Percentiles rank a stretch among this genome's conserved stretches.
These are phyloP conservation scores for Zygoascus biomembranicola DNA, from an alignment of 805 yeast genomes.

Conservation along the genomic window DNA sequence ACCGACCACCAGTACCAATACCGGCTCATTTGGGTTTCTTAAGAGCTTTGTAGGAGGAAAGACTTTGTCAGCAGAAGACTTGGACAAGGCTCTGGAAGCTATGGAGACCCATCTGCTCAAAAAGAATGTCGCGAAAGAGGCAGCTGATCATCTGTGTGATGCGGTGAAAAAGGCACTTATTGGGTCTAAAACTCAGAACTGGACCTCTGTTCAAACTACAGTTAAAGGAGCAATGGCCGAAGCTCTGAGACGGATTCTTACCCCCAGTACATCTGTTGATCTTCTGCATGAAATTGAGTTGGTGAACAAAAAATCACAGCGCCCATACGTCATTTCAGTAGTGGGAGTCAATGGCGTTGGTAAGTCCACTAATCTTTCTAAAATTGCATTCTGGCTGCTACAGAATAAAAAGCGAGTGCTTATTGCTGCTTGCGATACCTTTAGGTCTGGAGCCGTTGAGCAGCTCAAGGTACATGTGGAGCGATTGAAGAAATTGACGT, in stretches of 20 bases:
- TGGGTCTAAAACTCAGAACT: conserved; percentile 63
- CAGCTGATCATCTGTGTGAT: conserved; percentile 62
- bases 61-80: conserved; percentile 52
- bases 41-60: conserved; percentile 61
- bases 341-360: conserved; percentile 99
- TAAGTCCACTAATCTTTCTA: conserved; percentile 89
- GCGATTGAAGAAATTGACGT: conserved; percentile 63
- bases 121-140: conserved; percentile 88
- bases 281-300: conserved; percentile 70
- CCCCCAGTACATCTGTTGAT: conserved; percentile 89
- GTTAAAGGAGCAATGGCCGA: conserved; percentile 55
- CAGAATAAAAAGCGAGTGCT: conserved; percentile 82
- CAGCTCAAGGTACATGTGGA: conserved; percentile 90
- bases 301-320: conserved; percentile 28
- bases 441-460: conserved; percentile 98
- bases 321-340: conserved; percentile 91
- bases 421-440: conserved; percentile 95
- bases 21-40: conserved; percentile 42
- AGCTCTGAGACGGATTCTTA: conserved; percentile 57
- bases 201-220: conserved; percentile 67
- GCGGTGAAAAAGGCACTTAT: conserved; percentile 61
- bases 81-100: conserved; percentile 54
- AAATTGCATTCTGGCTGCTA: conserved; percentile 88
- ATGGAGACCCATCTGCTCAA: conserved; percentile 70
- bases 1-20: background rate